Base-by-base conservation (phyloP, 106 monocot species). In the Dactylorhiza incarnata region DNA sequence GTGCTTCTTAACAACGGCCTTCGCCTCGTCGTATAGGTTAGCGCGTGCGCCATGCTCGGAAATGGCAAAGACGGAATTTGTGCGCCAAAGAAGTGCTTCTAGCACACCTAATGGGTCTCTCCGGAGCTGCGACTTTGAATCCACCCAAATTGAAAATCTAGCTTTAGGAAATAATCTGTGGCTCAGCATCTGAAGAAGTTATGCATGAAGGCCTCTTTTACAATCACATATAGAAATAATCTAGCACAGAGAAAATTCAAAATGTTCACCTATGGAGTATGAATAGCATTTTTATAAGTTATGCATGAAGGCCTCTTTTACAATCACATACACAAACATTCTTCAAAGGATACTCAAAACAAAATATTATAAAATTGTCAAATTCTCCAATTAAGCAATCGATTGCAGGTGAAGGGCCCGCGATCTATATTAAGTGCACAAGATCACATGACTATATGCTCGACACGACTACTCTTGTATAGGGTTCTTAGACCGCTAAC, bases 31-130 rank as follows among this genome's bases (percentile, higher is more conserved):
- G 73, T 89, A 91, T 8, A 89, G 53, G 71, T 81, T 99, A 48
- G 87, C 94, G 10, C 97, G 87, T 5, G 94, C 94, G 73, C 97
- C 97, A 80, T 94, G 97, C 73, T 99, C 94, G 53, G 97, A 99
- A 55, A 94, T 94, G 7, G 89, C 94, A 73, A 99, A 81, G 12
- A 85, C 54, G 24, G 97, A 91, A 56, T 85, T 84, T 70, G 86
- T 86, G 44, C 86, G 87, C 94, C 97, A 99, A 61, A 99, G 86
- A 81, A 99, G 85, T 74, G 91, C 94, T 78, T 99, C 94, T 5
- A 99, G 77, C 16, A 99, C 87, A 45, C 91, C 93, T n/a, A 94
- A 12, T 75, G 97, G 94, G 74, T 94, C 97, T 79, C 94, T 87
- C 50, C 94, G 74, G 72, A 99, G 87, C 68, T 99, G 94, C 43